These are phyloP conservation scores for Marchantia polymorpha DNA, from an alignment of 225 moss, liverwort and hornwort genomes.

Conservation along the genomic window DNA sequence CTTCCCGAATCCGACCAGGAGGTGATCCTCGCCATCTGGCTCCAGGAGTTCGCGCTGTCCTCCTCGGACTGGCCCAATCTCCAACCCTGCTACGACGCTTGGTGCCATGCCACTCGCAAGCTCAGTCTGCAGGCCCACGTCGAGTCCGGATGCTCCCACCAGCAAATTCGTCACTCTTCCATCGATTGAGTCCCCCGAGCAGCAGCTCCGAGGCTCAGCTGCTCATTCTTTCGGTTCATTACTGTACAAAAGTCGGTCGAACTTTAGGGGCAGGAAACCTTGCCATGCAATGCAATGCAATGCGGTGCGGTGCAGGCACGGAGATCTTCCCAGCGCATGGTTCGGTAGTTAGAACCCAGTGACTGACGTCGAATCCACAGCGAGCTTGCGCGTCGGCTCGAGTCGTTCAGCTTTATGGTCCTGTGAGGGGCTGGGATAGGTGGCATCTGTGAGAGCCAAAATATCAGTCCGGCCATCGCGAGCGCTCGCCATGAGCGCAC, in stretches of 20 bases:
- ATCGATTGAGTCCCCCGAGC: neutral
- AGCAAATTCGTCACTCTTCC: neutral
- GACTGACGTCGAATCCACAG: too few relatives aligned
- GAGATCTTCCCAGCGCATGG: neutral
- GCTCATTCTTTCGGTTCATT: neutral
- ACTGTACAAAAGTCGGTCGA: too few relatives aligned
- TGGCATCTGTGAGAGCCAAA: neutral
- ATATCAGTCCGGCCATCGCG: neutral
- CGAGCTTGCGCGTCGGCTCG: too few relatives aligned
- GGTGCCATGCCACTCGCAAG: slow-evolving; percentile 64
- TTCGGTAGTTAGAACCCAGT: neutral
- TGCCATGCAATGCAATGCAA: neutral
- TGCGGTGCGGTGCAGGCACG: too few relatives aligned
- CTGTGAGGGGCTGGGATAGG: neutral
- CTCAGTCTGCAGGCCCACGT: slow-evolving; percentile 33
- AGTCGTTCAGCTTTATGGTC: neutral
- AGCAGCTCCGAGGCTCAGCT: neutral
- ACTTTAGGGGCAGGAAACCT: too few relatives aligned
- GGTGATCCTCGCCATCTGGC: slow-evolving; percentile 70
- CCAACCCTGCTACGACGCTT: slow-evolving; percentile 55
- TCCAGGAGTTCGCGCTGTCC: slow-evolving; percentile 69
- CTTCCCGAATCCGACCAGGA: slow-evolving; percentile 67
- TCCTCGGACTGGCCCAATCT: slow-evolving; percentile 89
- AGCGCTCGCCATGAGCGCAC: neutral
- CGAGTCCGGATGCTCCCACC: slow-evolving; percentile 2